Base-by-base conservation (phyloP, 805 yeast genomes). In the Monosporozyma aerobia region DNA sequence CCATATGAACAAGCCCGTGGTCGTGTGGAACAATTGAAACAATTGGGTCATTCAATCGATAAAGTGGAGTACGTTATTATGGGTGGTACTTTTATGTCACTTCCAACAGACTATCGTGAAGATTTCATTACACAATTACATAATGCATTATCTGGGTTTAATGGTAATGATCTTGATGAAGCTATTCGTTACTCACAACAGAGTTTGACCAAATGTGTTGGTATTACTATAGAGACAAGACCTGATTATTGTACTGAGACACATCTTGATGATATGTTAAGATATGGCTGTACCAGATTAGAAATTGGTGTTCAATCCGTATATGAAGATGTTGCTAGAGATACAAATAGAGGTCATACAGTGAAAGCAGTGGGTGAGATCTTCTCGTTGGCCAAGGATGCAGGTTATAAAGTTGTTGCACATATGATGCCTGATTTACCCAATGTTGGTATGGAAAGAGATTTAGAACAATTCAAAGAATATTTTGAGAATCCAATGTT, bases 341-440 rank as follows among this genome's bases (percentile, higher is more conserved):
- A 94, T 69, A 90, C 99, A 3, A 94, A 94, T 68, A 81, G 99
- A 71, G 99, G 99, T 2, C 99, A 94, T 65, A 94, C 99, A 0
- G 99, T 94, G 23, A 85, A 84, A 67, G 82, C 98, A 1, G 99
- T 94, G 9, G 87, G 97, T 70, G 95, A 92, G 65, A 94, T 98
- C 0, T 94, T 94, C 73, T 87, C 88, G 0, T 81, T 86, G 47
- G 95, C 98, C n/a, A 94, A 94, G 67, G 99, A 94, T 70, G 92
- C 99, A 1, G 99, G 99, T 13, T 94, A 90, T 71, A 94, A 94
- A 68, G 96, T 94, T 51, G 99, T 94, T 25, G 83, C 95, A 58
- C 99, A 94, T 72, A 94, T 94, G 99, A 94, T 94, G 99, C 99
- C 99, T 14, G 99, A 94, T 74, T 76, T 94, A 62, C 99, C 99